Base-by-base conservation (phyloP, 176 grass and related monocot genomes). In the Oryza officinalis region DNA sequence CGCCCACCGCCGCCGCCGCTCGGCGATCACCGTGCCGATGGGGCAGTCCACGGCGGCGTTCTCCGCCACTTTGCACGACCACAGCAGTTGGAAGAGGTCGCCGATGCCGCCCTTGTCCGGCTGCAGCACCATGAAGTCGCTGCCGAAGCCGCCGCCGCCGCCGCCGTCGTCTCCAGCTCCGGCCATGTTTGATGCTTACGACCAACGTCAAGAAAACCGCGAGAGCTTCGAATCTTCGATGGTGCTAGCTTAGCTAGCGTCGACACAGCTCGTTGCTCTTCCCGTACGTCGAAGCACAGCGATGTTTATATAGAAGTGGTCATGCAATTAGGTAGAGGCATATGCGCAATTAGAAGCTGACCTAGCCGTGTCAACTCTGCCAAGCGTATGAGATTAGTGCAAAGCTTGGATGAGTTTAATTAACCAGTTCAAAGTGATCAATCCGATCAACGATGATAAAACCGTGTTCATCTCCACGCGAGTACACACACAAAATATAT, bases 51-150 rank as follows among this genome's bases (percentile, higher is more conserved):
- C 73, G 8, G 87, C 77, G 8, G 8, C 75, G 85, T 97, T 94
- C 61, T 71, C 64, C 0, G 45, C 54, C n/a, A 97, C 63, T 22
- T 92, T 81, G 67, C 80, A 4, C 7, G 92, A 90, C 65, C 74
- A 89, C 2, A 94, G 64, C 35, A 97, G 89, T 68, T 79, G 80
- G 75, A 87, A 31, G 27, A 92, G 80, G 72, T 80, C 80, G 45
- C 75, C 57, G 14, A 90, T 0, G 46, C 84, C 77, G 14, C 80
- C 76, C 33, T 79, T 89, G 18, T 92, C 89, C 67, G 94, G 91
- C 76, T 76, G 88, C 20, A 97, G 81, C 45, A 92, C 77, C 89
- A 97, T 85, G 85, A 89, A 97, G 74, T 94, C 79, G 59, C 8
- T 18, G 79, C 5, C 43, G 74, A 78, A 57, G 25, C 10, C 11